Evolutionary conservation across 106 monocot species (phyloP), one percentile per base, ranked within the genome.

Genomic region (Acorus calamus): DNA sequence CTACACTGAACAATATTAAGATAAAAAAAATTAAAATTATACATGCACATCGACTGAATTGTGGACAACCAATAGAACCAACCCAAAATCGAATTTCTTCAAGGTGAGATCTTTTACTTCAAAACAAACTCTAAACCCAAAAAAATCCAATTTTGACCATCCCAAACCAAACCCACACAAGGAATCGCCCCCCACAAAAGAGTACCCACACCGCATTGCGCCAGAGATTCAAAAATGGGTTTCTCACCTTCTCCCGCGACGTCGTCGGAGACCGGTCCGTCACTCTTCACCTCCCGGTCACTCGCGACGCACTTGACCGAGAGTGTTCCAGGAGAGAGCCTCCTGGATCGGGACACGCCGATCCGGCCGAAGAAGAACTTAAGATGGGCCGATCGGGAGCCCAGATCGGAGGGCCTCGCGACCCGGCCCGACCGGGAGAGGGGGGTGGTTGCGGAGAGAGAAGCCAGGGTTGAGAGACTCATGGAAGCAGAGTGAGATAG

Each of bases 281-380:
- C 28, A 52, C 63, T 71, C 71, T 63, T 57, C 1, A 59, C 42
- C 47, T 80, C 76, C 9, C 61, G 63, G 13, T 76, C 71, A 53
- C 58, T 55, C 53, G 71, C 63, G 66, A 68, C 71, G 52, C 55
- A 62, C 41, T 50, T 66, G 54, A 80, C 70, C 46, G 74, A 71
- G 45, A 75, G 63, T 44, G 46, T 46, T 46, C 62, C 66, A n/a
- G 59, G 53, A 3, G 60, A 52, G 52, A 48, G 47, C 48, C 59
- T 47, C 10, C 13, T 47, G 4, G 6, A 58, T 2, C 65, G 77
- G 3, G 6, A 12, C 14, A 60, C 60, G 45, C 73, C 63, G 41
- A 59, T 64, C 67, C 42, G 53, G 52, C 49, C 49, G 10, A 69
- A 53, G 47, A 77, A 74, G 14, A 65, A 56, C 7, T 65, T 74